Evolutionary conservation across 441 rosid species (phyloP).

Genomic region (Croton setiger): DNA sequence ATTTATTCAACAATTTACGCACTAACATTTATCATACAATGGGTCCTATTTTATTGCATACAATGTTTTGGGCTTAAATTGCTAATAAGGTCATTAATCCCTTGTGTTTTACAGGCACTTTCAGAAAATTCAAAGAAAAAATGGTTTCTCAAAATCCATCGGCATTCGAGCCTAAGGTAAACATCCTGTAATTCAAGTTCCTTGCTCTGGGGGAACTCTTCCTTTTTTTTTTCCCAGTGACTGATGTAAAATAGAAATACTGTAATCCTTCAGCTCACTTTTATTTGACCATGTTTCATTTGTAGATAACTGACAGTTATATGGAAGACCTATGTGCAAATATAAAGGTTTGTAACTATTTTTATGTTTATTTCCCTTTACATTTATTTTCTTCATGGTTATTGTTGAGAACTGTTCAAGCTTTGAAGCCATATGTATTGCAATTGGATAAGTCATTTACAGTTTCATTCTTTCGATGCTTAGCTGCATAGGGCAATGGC

Average conservation of each 20-base stretch:
- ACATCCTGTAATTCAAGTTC: not conserved
- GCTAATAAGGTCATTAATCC: not conserved
- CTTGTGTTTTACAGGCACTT: constrained; percentile 53
- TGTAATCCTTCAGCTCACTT: not conserved
- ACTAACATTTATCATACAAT: not conserved
- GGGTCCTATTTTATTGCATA: not conserved
- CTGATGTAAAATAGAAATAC: not conserved
- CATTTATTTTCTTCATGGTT: not conserved
- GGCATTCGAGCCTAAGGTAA: constrained; percentile 62
- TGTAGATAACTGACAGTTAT: constrained; percentile 57
- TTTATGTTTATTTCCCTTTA: not conserved
- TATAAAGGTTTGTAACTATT: constrained; percentile 55
- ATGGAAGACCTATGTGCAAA: constrained; percentile 73
- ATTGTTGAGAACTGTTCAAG: not conserved
- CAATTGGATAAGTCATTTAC: not conserved
- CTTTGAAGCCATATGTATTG: not conserved
- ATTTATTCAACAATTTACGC: not conserved
- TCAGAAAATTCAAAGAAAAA: constrained; percentile 76
- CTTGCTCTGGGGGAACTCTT: not conserved
- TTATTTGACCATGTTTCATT: constrained; percentile 14
- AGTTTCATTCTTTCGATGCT: not conserved
- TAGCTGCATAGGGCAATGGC: not conserved
- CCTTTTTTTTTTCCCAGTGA: not conserved
- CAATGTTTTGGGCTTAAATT: not conserved
- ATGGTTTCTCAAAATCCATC: constrained; percentile 59